Conservation (phyloP, 331 rosid genomes). For the Rosa hybrid region DNA sequence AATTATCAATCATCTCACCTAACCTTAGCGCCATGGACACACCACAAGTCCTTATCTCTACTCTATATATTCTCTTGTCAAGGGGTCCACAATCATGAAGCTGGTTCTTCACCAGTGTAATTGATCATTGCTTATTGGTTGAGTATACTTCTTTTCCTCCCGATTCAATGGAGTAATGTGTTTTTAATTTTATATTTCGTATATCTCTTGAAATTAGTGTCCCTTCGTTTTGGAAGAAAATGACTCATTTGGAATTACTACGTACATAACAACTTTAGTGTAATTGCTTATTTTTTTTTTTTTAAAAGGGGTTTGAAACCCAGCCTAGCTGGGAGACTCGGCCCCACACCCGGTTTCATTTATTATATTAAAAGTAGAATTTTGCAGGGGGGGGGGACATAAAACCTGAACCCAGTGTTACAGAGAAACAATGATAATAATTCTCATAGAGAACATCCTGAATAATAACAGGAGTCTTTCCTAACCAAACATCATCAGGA, state of each 20-base stretch:
- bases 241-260: background rate
- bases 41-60: background rate
- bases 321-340: no score
- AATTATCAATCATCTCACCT: conserved; percentile 28
- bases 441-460: no score
- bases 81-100: conserved; percentile 33
- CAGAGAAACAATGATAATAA: no score
- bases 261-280: background rate
- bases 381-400: no score
- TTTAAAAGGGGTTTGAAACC: no score
- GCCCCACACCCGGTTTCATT: no score
- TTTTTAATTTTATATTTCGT: background rate
- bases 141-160: background rate
- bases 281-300: no score
- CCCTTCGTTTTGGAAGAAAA: background rate
- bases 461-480: no score
- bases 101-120: background rate
- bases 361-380: no score
- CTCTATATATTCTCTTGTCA: conserved; percentile 14
- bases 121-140: background rate
- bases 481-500: no score
- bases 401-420: no score
- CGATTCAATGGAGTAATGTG: background rate
- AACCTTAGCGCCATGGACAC: conserved; percentile 21
- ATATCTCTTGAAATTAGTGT: background rate